Conservation (phyloP, 345 rosid genomes). For the Abelmoschus esculentus region DNA sequence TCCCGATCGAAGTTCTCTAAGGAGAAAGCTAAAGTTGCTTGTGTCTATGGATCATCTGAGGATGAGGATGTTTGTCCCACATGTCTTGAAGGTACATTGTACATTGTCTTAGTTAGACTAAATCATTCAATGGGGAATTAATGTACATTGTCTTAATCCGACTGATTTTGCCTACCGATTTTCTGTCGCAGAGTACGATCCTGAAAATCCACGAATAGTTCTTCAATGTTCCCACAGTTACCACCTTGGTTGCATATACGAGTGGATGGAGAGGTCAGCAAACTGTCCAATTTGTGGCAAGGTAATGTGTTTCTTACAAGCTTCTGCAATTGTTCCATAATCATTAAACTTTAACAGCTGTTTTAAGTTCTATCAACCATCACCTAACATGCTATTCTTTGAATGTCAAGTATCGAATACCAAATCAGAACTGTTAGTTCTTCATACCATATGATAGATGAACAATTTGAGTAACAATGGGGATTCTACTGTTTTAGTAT, state of each 20-base stretch:
- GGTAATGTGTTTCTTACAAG: slow-evolving; percentile 24
- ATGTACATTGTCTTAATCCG: background rate
- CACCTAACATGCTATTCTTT: background rate
- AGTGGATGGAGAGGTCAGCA: slow-evolving; percentile 56
- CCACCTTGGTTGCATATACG: slow-evolving; percentile 49
- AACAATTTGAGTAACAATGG: background rate
- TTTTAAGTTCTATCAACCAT: background rate
- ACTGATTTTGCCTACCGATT: background rate
- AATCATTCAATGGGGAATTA: background rate
- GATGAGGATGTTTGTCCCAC: slow-evolving; percentile 43
- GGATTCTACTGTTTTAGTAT: background rate
- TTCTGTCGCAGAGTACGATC: slow-evolving; percentile 26
- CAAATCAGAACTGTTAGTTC: background rate
- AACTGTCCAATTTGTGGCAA: slow-evolving; percentile 45
- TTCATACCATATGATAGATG: background rate
- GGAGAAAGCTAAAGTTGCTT: background rate
- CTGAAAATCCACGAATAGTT: slow-evolving; percentile 38
- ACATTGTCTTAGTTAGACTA: background rate
- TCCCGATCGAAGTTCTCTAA: background rate
- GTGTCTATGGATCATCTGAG: background rate
- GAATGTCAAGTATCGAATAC: background rate
- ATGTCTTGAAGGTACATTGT: slow-evolving; percentile 41
- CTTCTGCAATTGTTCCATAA: background rate
- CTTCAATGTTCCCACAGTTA: slow-evolving; percentile 38
- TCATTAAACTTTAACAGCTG: background rate